A percentile compares a stretch with the other conserved stretches of the same genome.
Evolutionary conservation across 805 yeast genomes (phyloP).

Genomic region (Candida yuanshanica): DNA sequence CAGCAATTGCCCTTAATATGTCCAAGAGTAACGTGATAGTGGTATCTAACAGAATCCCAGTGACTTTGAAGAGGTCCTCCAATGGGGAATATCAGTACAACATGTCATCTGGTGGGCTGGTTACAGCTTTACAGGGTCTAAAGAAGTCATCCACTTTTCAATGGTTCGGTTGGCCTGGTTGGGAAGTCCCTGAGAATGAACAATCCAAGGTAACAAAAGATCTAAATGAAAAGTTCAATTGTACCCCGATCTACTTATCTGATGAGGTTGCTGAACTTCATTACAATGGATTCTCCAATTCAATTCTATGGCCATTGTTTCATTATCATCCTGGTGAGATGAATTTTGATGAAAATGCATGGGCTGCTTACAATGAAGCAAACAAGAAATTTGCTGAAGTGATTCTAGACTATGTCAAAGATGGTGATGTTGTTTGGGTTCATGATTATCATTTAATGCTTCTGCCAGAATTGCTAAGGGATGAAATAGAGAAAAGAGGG

Average conservation of each 20-base stretch:
- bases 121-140: conserved; percentile 90
- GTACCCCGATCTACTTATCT: conserved; percentile 81
- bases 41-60: conserved; percentile 92
- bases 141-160: conserved; percentile 79
- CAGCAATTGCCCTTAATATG: conserved; percentile 6
- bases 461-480: conserved; percentile 80
- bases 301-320: conserved; percentile 95
- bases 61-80: conserved; percentile 66
- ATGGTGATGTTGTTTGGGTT: conserved; percentile 91
- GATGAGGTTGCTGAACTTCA: conserved; percentile 93
- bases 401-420: conserved; percentile 63
- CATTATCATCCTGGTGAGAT: conserved; percentile 99
- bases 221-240: conserved; percentile 70
- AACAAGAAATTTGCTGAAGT: conserved; percentile 74
- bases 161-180: conserved; percentile 99
- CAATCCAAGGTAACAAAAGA: conserved; percentile 64
- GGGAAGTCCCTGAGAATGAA: conserved; percentile 78
- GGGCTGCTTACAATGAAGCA: conserved; percentile 97
- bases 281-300: conserved; percentile 92
- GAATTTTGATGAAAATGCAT: conserved; percentile 94
- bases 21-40: conserved; percentile 61
- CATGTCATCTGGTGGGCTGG: conserved; percentile 97
- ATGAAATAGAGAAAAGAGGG: conserved; percentile 42
- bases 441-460: conserved; percentile 98
- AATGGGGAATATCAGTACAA: conserved; percentile 69